These are phyloP conservation scores for Lactifluus subvellereus DNA, from an alignment of 768 basidiomycete species.

Conservation along the genomic window DNA sequence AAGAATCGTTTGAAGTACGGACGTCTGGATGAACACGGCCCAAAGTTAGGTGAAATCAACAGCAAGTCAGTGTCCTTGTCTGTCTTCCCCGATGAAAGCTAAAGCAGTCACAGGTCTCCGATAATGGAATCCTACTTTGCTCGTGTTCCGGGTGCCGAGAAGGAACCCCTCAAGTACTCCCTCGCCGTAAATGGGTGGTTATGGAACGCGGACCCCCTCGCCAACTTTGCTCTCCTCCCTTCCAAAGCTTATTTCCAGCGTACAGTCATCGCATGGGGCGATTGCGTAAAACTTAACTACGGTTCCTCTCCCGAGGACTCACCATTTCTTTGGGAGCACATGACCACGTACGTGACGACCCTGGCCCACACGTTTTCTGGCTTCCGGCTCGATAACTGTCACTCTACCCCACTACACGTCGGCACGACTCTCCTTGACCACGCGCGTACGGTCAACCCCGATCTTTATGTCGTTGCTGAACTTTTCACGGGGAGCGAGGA, in stretches of 20 bases:
- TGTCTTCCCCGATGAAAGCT: constrained; percentile 7
- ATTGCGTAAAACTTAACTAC: constrained; percentile 97
- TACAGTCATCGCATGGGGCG: constrained; percentile 96
- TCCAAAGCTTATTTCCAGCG: constrained; percentile 95
- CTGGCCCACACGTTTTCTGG: constrained; percentile 88
- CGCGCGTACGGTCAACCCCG: constrained; percentile 80
- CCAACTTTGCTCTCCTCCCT: constrained; percentile 87
- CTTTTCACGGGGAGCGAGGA: constrained; percentile 95
- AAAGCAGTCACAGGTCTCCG: constrained; percentile 49
- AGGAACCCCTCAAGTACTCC: constrained; percentile 53
- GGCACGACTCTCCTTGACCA: constrained; percentile 92
- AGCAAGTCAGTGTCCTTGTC: constrained; percentile 46
- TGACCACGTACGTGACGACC: constrained; percentile 73
- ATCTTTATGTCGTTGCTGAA: constrained; percentile 96
- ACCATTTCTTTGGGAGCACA: constrained; percentile 80
- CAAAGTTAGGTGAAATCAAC: constrained; percentile 75
- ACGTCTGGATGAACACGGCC: constrained; percentile 77
- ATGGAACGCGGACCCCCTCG: constrained; percentile 90
- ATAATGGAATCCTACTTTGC: constrained; percentile 93
- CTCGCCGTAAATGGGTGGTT: constrained; percentile 99
- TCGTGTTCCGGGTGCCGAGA: constrained; percentile 51
- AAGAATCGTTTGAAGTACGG: constrained; percentile 73
- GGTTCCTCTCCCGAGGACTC: constrained; percentile 51
- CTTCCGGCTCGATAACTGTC: constrained; percentile 97
- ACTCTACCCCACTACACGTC: constrained; percentile 95